Base-by-base conservation (phyloP, 2,329 filamentous ascomycete species). In the Leptographium wingfieldii region DNA sequence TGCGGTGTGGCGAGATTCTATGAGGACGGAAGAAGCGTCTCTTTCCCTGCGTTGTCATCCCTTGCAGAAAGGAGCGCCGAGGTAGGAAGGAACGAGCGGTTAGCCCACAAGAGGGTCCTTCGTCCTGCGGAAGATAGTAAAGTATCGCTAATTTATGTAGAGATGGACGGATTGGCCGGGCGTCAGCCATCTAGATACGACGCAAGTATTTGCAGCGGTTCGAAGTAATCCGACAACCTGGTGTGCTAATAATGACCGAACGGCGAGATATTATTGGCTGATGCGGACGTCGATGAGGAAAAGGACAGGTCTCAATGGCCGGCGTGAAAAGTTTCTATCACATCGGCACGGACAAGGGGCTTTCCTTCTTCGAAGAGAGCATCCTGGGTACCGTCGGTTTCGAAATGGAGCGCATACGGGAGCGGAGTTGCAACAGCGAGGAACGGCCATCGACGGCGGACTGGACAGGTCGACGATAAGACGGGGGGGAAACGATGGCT, bases 401-500 rank as follows among this genome's bases (percentile, higher is more conserved):
- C 53, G 80, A 80, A 67, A 70, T 87, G 3, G 85, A 88, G 68
- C 71, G 75, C 33, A 83, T 90, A 25, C 86, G 80, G 75, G 87
- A 90, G 73, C 78, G 85, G 69, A 82, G 90, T 69, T 85, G 80
- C 16, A 77, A 86, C 58, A 86, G 86, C 3, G 68, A 69, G 16
- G 78, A 86, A 69, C 77, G 86, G 66, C 74, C 75, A 48, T 90
- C 86, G 86, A 71, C 69, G 16, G 71, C 71, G 63, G 82, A 86
- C 66, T 76, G 84, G 7, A 84, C 33, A 83, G 1, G 66, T 71
- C 29, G 86, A 90, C 67, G 80, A 87, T 68, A 71, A 80, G 4
- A 78, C 76, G 0, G 79, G 79, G 68, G 75, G 83, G 66, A 90
- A 90, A 73, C 79, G 83, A 64, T 90, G 87, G 86, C 73, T 88